phyloP scores from a whole-genome alignment of 2,329 filamentous ascomycete species.

The Raffaelea deltoideospora region DNA sequence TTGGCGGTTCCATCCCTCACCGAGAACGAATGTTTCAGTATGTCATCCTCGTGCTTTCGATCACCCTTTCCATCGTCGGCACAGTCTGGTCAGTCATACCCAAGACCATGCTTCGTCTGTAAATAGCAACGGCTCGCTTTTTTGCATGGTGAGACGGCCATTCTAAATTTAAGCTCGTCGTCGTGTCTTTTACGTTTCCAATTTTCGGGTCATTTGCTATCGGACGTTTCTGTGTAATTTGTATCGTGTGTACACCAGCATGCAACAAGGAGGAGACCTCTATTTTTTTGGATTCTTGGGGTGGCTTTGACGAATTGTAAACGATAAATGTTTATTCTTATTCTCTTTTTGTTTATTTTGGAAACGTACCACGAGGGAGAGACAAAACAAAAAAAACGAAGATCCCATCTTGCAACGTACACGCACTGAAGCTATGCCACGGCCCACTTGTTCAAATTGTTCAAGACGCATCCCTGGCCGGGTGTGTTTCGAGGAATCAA shows the following conservation, averaged over 20 bases:
- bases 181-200: background rate
- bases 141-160: too few relatives aligned
- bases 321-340: background rate
- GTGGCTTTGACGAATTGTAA: too few relatives aligned
- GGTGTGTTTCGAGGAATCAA: conserved; percentile 41
- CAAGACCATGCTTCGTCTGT: conserved; percentile 52
- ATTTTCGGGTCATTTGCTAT: background rate
- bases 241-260: too few relatives aligned
- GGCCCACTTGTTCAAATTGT: conserved; percentile 35
- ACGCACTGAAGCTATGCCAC: background rate
- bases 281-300: too few relatives aligned
- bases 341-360: background rate
- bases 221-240: too few relatives aligned
- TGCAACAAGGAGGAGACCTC: too few relatives aligned
- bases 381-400: background rate
- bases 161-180: background rate
- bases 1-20: conserved; percentile 52
- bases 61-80: conserved; percentile 55
- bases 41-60: conserved; percentile 53
- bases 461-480: conserved; percentile 45
- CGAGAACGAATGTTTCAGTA: conserved; percentile 53
- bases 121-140: too few relatives aligned
- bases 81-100: conserved; percentile 84
- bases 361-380: too few relatives aligned
- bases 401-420: background rate